Percentiles rank a stretch among this genome's conserved stretches.
These are phyloP conservation scores for Umbilicaria muhlenbergii DNA, from an alignment of 495 filamentous ascomycete species.

Conservation along the genomic window DNA sequence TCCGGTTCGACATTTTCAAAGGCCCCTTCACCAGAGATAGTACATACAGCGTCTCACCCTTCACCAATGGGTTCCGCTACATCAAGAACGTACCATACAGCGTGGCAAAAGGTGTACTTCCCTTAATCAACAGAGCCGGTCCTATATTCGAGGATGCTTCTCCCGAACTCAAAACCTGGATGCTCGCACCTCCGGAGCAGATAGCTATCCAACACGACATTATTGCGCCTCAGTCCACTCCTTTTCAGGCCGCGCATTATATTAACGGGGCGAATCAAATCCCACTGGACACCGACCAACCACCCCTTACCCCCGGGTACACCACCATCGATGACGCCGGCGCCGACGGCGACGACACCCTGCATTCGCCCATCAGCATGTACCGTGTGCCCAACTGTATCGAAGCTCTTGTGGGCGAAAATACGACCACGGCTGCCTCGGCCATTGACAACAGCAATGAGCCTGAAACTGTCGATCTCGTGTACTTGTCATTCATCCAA, in stretches of 20 bases:
- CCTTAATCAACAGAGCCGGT: conserved; percentile 57
- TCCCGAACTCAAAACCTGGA: conserved; percentile 6
- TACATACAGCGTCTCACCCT: conserved; percentile 75
- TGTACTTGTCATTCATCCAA: conserved; percentile 86
- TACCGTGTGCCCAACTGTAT: conserved; percentile 74
- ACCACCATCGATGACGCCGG: conserved; percentile 78
- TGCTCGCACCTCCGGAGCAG: conserved; percentile 27
- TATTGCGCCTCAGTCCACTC: conserved; percentile 21
- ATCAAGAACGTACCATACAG: conserved; percentile 65
- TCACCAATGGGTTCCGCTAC: conserved; percentile 64
- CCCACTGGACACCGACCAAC: conserved; percentile 11
- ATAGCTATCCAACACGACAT: conserved; percentile 28
- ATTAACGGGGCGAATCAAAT: conserved; percentile 5
- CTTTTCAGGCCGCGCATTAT: background rate
- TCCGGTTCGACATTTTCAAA: conserved; percentile 91
- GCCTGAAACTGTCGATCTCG: conserved; percentile 64
- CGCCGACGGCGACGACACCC: conserved; percentile 77
- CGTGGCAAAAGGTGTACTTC: conserved; percentile 51
- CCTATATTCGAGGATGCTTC: conserved; percentile 30
- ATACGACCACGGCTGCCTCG: background rate
- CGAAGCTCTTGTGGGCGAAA: conserved; percentile 36
- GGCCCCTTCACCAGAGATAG: conserved; percentile 79
- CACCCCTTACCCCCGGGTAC: conserved; percentile 54
- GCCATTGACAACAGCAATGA: conserved; percentile 17
- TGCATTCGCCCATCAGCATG: conserved; percentile 59